Evolutionary conservation across 495 filamentous ascomycete genomes (phyloP).

Genomic region (Neurospora sp.): DNA sequence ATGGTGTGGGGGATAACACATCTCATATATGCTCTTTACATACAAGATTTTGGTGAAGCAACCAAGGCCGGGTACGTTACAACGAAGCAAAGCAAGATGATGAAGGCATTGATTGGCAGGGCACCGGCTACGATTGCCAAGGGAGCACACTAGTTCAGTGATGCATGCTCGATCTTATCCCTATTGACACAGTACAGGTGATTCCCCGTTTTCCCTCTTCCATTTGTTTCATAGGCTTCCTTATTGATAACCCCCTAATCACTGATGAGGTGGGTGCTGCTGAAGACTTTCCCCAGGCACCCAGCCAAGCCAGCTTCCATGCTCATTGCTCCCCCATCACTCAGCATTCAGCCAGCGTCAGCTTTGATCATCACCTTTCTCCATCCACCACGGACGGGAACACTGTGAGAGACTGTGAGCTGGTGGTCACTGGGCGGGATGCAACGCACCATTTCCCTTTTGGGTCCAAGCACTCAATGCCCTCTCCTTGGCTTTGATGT

Average conservation of each 20-base stretch:
- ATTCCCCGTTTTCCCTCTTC: background rate
- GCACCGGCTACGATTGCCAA: background rate
- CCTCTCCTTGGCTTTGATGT: background rate
- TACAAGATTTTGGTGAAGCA: background rate
- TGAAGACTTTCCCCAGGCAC: background rate
- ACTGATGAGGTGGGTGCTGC: background rate
- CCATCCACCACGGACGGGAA: background rate
- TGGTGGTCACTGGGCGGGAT: background rate
- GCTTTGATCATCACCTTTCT: background rate
- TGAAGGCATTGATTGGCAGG: background rate
- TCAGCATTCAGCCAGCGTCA: background rate
- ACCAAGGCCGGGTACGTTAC: background rate
- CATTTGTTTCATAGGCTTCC: background rate
- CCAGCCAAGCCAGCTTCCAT: background rate
- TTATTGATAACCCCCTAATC: background rate
- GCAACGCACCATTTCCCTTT: background rate
- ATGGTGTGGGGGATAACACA: background rate
- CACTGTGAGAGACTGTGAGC: background rate
- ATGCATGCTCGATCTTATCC: background rate
- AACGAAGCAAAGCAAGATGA: background rate
- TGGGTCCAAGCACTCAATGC: background rate
- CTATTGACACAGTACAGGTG: background rate
- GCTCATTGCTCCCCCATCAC: background rate
- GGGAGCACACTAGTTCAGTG: background rate
- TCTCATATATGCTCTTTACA: background rate